Conservation (phyloP, 2,329 filamentous ascomycete genomes). For the Aspergillus niger region DNA sequence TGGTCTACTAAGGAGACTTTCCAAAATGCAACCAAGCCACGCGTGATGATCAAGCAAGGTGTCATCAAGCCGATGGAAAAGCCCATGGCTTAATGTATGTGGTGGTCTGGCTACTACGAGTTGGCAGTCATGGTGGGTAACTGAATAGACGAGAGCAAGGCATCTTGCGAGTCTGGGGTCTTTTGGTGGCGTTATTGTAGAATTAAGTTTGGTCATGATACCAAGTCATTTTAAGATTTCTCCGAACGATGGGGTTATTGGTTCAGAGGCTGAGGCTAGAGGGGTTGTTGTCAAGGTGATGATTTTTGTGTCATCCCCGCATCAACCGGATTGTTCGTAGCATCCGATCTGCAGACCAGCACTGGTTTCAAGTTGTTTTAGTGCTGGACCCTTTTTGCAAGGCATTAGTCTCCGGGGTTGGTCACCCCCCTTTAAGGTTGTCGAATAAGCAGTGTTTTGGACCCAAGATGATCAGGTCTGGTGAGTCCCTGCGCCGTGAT, state of each 20-base stretch:
- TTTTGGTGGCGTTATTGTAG: not conserved
- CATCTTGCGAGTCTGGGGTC: not conserved
- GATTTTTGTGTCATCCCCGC: not conserved
- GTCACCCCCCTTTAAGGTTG: constrained; percentile 1
- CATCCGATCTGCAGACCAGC: not conserved
- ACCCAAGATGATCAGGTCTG: constrained; percentile 20
- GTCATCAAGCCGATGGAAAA: constrained; percentile 85
- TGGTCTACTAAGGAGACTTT: constrained; percentile 97
- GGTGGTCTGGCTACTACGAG: constrained; percentile 5
- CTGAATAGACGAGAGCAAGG: not conserved
- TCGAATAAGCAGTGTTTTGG: constrained; percentile 11
- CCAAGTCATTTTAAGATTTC: constrained; percentile 11
- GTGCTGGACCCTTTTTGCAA: not conserved
- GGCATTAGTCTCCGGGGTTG: constrained; percentile 3
- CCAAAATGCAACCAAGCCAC: constrained; percentile 85
- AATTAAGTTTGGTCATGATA: constrained; percentile 13
- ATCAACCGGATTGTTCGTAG: not conserved
- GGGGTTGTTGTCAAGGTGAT: not conserved
- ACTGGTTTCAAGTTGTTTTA: not conserved
- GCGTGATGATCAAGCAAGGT: constrained; percentile 87
- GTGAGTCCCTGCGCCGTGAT: constrained; percentile 13
- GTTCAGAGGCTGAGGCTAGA: not conserved
- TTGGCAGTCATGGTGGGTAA: constrained; percentile 9
- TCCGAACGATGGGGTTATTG: not conserved
- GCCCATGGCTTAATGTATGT: constrained; percentile 56